Evolutionary conservation across 768 basidiomycete genomes (phyloP), one percentile per base, ranked within the genome.

Genomic region (Suillus subaureus): DNA sequence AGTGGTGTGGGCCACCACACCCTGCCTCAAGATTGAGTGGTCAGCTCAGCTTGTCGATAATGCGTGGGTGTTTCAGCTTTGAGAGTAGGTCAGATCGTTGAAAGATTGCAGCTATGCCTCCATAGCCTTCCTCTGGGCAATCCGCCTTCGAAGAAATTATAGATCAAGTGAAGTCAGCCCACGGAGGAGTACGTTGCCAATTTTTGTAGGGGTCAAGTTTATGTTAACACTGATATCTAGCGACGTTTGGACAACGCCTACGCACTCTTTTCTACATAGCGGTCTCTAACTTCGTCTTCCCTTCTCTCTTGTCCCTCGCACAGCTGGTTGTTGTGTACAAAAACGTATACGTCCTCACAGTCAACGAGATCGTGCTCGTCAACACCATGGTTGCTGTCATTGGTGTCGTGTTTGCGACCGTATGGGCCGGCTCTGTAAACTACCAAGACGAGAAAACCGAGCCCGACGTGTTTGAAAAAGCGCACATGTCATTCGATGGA

Each of bases 271-370:
- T 81, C 69, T 71, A 73, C 51, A 78, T 82, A 62, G 75, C 79
- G 0, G 58, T 74, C 15, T 71, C 77, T 2, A 81, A 79, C 66
- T 81, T 81, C 68, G 72, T 81, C 45, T 76, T 81, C 68, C 81
- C 80, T 16, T 72, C 74, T 33, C 62, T 80, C 35, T 71, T 80
- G 68, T 74, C 72, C 67, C 67, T 81, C 45, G 74, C 71, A 23
- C 75, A 78, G 54, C 70, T 81, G 60, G 68, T 63, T 26, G 60
- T 61, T 18, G 51, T 65, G 35, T 52, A 51, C 21, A 65, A 33
- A 26, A 49, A 51, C 31, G 28, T 23, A 28, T 61, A 61, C 15
- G 57, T 62, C 28, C 42, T 63, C 43, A 65, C 64, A 6, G 40
- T 51, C 11, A 65, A 61, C 6, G 37, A 62, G 33, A 51, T 65